A percentile compares a stretch with the other conserved stretches of the same genome.
phyloP scores from a whole-genome alignment of 352 stramenopile genomes.

The Aphanomyces astaci region DNA sequence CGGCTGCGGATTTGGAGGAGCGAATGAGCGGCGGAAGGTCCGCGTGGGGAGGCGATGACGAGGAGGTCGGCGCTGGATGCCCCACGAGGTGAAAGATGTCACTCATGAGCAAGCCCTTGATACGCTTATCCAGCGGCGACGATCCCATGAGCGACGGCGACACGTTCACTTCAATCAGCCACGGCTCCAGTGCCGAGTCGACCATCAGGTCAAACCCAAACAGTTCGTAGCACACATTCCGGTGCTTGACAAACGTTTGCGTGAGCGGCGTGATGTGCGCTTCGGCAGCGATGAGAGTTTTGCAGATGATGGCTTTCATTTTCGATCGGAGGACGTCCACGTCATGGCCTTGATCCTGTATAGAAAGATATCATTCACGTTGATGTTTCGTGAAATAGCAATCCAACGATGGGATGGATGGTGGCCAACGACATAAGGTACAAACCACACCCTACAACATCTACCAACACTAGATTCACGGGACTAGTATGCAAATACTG shows the following conservation, averaged over 20 bases:
- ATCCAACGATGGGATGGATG: no score
- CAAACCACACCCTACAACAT: no score
- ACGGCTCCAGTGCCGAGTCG: constrained; percentile 43
- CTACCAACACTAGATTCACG: no score
- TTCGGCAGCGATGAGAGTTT: constrained; percentile 65
- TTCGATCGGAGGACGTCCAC: constrained; percentile 21
- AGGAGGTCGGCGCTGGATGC: constrained; percentile 36
- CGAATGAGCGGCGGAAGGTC: no score
- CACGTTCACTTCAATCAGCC: constrained; percentile 72
- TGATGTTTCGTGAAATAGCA: no score
- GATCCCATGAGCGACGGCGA: constrained; percentile 73
- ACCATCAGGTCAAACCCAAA: constrained; percentile 76
- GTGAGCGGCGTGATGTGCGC: constrained; percentile 48
- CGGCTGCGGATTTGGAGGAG: no score
- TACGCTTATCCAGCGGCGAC: constrained; percentile 55
- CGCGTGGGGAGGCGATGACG: no score
- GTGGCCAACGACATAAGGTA: no score
- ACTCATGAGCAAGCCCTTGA: constrained; percentile 70
- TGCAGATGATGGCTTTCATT: constrained; percentile 52
- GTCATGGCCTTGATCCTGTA: constrained; percentile 12
- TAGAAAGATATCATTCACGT: no score
- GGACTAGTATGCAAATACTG: no score
- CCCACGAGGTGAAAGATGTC: constrained; percentile 78
- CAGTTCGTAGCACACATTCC: constrained; percentile 46
- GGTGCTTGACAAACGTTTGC: constrained; percentile 27